phyloP scores from a whole-genome alignment of 257 asterid species.

The Ajuga chamaepitys region DNA sequence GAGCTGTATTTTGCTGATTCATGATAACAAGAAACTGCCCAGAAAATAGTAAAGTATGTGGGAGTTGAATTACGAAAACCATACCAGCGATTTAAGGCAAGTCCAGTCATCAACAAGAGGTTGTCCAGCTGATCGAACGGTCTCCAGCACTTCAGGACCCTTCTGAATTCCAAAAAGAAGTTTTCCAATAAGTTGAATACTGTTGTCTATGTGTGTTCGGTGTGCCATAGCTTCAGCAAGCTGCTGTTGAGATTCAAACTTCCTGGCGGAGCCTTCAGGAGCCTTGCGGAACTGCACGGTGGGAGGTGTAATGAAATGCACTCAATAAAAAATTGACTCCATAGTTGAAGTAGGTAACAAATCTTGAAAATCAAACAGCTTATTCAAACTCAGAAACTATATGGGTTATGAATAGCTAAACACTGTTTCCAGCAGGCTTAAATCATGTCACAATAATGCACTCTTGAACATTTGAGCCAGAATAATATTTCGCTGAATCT shows the following conservation, averaged over 20 bases:
- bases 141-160: constrained; percentile 55
- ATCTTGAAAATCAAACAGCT: background rate
- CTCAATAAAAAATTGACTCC: too few relatives aligned
- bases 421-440: background rate
- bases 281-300: constrained; percentile 50
- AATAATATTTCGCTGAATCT: background rate
- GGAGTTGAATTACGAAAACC: background rate
- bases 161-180: constrained; percentile 72
- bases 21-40: background rate
- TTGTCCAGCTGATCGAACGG: constrained; percentile 58
- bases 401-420: background rate
- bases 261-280: constrained; percentile 73
- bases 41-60: background rate
- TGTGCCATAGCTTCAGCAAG: constrained; percentile 79
- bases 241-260: constrained; percentile 72
- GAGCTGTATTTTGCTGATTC: background rate
- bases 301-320: background rate
- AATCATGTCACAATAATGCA: background rate
- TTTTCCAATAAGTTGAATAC: constrained; percentile 59
- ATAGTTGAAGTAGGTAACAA: background rate
- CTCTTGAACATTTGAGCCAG: background rate
- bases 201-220: constrained; percentile 73
- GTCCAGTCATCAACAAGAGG: constrained; percentile 89
- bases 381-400: background rate
- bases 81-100: constrained; percentile 81